Base-by-base conservation (phyloP, 257 asterid genomes). In the Craterostigma plantagineum region DNA sequence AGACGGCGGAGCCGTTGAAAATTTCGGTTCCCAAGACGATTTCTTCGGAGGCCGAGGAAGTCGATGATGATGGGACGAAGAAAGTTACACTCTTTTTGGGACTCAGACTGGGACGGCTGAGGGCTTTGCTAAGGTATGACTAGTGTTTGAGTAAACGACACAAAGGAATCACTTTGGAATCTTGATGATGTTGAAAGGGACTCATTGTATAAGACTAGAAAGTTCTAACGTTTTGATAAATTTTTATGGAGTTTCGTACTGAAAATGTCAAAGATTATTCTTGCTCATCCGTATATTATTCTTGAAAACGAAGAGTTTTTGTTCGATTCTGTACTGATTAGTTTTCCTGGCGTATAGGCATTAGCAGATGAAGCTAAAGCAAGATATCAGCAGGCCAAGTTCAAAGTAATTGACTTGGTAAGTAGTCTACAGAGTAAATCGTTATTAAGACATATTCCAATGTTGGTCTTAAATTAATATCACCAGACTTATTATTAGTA, bases 101-200 rank as follows among this genome's bases (percentile, higher is more conserved):
- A 90, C 99, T 7, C 95, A 90, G 69, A 90, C 95, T 51, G 94
- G 99, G 15, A 90, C 99, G 5, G 99, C 99, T 45, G 95, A 90
- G 66, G 94, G 99, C 36, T 90, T 83, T 55, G 95, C 95, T 5
- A 90, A 90, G 95, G 97, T 1, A 13, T 42, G 27, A 3, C 3
- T 43, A 5, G 34, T 15, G n/a, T 33, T 11, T 50, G 41, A 9
- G 43, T 55, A 23, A 30, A 23, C 40, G 35, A 33, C 4, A 16
- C 11, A 40, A 40, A n/a, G 7, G 10, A 10, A n/a, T 40, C 7
- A 12, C 14, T 12, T 40, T 40, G 44, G 10, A 12, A 40, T 9
- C 44, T n/a, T 40, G 9, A 8, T 7, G 12, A 13, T 35, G 11
- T 35, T 3, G 9, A n/a, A 7, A n/a, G n/a, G n/a, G n/a, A n/a